Base-by-base conservation (phyloP, 2,329 filamentous ascomycete genomes). In the Ceratocystis harringtonii region DNA sequence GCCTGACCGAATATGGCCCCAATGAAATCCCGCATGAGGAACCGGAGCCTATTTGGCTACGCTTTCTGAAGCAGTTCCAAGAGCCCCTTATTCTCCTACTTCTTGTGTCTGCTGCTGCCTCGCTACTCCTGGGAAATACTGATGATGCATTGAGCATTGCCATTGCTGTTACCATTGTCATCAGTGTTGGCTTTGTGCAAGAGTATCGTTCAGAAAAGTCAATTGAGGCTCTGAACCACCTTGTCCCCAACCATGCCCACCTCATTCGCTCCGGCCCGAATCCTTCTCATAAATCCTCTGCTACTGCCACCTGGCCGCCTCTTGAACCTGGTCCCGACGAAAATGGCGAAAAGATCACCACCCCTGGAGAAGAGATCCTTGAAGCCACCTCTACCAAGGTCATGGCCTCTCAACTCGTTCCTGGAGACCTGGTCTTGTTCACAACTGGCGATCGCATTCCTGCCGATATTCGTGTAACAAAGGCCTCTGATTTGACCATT, bases 171-270 rank as follows among this genome's bases (percentile, higher is more conserved):
- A 96, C 92, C 30, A 99, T 99, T 70, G 94, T 99, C 5, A 92
- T 99, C 28, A 88, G 88, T 0, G 94, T 99, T 52, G 94, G 92
- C 1, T 99, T 99, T 71, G 85, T 97, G 63, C 94, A 99, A 74
- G 94, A 99, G 76, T 99, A 99, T 74, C 83, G 94, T 67, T 97
- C 94, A 6, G 94, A 99, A 74, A 95, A 99, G 76, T 97, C 92
- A 2, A 85, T 99, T 69, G 94, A 99, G 75, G 94, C 94, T 22
- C 79, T 99, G 70, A 96, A 89, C 72, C 90, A 94, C 71, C 79
- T 99, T 30, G 92, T 99, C 0, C 95, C 94, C 32, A 95, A 97
- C 74, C 90, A 92, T 73, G 94, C 95, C 36, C 92, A 99, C 76
- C 80, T 97, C n/a, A 90, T 99, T 68, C 86, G 95, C 68, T 74